Base-by-base conservation (phyloP, 2,329 filamentous ascomycete genomes). In the Hirsutella thompsonii region DNA sequence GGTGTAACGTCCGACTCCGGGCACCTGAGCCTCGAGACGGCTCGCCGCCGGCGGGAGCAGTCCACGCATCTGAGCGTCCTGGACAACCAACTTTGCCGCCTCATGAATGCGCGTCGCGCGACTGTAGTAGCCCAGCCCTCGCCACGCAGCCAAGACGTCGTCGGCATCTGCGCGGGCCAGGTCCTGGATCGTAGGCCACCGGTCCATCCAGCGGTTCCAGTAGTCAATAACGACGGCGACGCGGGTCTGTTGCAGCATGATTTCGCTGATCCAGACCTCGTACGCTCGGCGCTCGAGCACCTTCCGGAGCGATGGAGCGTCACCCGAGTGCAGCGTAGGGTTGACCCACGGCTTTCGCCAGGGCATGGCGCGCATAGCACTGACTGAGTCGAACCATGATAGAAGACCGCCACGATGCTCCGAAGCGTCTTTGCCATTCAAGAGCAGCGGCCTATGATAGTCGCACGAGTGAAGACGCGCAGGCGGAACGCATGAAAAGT, bases 211-310 rank as follows among this genome's bases (percentile, higher is more conserved):
- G 1, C 63, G 63, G 23, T 70, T 74, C 72, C 76, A 81, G 53
- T 81, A 81, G 38, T 70, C 72, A 18, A 79, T 70, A 1, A 79
- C 76, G 6, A 69, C 70, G 2, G 71, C 67, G 4, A 81, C 76
- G 21, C 76, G 72, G 2, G 76, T 81, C 57, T 81, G 76, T 54
- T 81, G 76, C 10, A 80, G 65, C 76, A 81, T 81, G 48, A 79
- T 72, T 58, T 81, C 76, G 51, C 70, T 76, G 52, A 81, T 77
- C 73, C 76, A 80, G 37, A 81, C 76, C 53, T 79, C 69, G 57
- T 81, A 81, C 2, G 76, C 76, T 37, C 76, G 69, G 23, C 60
- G 66, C 43, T 70, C 68, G 10, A 79, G 60, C 3, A 54, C 55
- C n/a, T 43, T 37, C 23, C 63, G 63, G 8, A 71, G 58, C n/a